Percentiles rank a stretch among this genome's conserved stretches.
phyloP scores from a whole-genome alignment of 2,329 filamentous ascomycete genomes.

The Gnomoniopsis smithogilvyi region DNA sequence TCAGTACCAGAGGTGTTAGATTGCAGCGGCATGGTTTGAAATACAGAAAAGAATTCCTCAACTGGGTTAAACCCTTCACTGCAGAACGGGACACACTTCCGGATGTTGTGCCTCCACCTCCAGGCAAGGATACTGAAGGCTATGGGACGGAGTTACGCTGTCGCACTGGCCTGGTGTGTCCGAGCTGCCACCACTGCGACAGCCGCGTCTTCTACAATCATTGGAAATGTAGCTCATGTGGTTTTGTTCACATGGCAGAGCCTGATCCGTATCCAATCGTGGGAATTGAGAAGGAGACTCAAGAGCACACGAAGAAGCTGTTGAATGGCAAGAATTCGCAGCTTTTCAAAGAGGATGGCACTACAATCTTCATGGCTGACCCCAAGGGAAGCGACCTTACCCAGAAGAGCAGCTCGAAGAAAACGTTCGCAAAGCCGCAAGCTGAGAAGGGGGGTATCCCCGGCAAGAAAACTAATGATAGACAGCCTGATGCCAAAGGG shows the following conservation, averaged over 20 bases:
- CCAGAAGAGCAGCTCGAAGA: not conserved
- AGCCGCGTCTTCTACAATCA: not conserved
- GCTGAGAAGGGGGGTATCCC: too few relatives aligned
- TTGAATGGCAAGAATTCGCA: not conserved
- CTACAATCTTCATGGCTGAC: not conserved
- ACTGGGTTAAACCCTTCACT: constrained; percentile 44
- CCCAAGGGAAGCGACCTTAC: too few relatives aligned
- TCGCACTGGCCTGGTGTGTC: not conserved
- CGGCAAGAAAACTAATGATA: too few relatives aligned
- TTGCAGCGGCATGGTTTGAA: constrained; percentile 28
- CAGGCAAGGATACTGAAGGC: constrained; percentile 28
- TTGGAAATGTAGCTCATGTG: not conserved
- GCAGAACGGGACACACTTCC: constrained; percentile 34
- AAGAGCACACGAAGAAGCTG: not conserved
- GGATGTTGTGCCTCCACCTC: not conserved
- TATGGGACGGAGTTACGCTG: not conserved
- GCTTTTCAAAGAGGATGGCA: not conserved
- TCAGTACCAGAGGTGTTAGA: not conserved
- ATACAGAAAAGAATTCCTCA: constrained; percentile 58
- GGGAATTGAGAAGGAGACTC: not conserved
- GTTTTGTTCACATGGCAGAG: not conserved
- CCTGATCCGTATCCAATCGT: constrained; percentile 5
- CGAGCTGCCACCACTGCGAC: not conserved
- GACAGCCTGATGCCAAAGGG: not conserved
- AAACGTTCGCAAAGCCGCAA: not conserved